These are phyloP conservation scores for Trichoderma aggressivum DNA, from an alignment of 2,329 filamentous ascomycete species.

Conservation along the genomic window DNA sequence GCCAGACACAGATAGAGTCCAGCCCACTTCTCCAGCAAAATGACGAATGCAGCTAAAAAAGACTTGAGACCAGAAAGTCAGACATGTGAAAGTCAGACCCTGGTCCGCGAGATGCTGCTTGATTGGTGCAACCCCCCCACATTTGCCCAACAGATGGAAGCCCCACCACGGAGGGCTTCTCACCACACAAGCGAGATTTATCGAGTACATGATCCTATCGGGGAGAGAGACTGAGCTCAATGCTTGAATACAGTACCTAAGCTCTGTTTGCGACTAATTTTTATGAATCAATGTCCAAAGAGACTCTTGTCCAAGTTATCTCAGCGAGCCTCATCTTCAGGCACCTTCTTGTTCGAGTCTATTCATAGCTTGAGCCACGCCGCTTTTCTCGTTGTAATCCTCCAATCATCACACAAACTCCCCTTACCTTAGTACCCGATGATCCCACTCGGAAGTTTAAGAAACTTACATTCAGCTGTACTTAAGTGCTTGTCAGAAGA, in stretches of 20 bases:
- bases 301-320: background rate
- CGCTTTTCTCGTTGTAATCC: background rate
- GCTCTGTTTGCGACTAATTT: background rate
- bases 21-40: constrained; percentile 7
- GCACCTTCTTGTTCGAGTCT: background rate
- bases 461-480: background rate
- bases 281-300: background rate
- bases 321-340: background rate
- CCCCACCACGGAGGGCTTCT: constrained; percentile 4
- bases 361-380: background rate
- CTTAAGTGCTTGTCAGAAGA: background rate
- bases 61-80: background rate
- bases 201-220: background rate
- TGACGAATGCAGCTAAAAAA: constrained; percentile 14
- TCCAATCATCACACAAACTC: background rate
- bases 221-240: background rate
- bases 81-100: constrained; percentile 16
- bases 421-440: background rate
- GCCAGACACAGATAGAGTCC: background rate
- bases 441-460: background rate
- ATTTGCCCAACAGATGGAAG: constrained; percentile 12
- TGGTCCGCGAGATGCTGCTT: background rate
- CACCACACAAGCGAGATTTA: constrained; percentile 12
- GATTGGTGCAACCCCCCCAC: background rate
- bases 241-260: background rate